phyloP scores from a whole-genome alignment of 2,329 filamentous ascomycete genomes.

The Trichoderma harzianum region DNA sequence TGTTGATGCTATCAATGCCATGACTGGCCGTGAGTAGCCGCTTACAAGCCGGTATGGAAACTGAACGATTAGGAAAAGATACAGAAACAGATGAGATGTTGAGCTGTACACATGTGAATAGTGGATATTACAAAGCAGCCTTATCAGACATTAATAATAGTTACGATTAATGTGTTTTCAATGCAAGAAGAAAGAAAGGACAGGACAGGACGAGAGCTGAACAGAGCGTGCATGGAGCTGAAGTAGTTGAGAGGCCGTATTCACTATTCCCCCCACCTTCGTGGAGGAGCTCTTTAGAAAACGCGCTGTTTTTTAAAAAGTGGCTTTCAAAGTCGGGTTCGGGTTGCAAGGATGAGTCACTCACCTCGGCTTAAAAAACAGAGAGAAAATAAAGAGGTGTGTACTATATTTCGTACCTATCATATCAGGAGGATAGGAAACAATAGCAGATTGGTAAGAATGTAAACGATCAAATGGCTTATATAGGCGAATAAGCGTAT shows the following conservation, averaged over 20 bases:
- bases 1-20: neutral
- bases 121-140: neutral
- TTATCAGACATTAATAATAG: neutral
- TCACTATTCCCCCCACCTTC: neutral
- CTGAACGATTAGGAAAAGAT: neutral
- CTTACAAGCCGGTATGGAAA: neutral
- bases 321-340: neutral
- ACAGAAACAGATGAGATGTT: neutral
- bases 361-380: neutral
- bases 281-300: neutral
- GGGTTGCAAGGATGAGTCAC: neutral
- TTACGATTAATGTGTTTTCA: neutral
- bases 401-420: neutral
- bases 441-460: neutral
- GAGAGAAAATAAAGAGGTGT: neutral
- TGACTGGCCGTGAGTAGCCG: slow-evolving; percentile 1
- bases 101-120: neutral
- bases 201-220: neutral
- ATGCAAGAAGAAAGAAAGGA: neutral
- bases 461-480: neutral
- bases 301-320: neutral
- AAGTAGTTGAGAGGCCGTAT: neutral
- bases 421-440: neutral
- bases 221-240: neutral
- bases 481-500: neutral